These are phyloP conservation scores for Hericium alpestre DNA, from an alignment of 768 basidiomycete genomes.

Conservation along the genomic window DNA sequence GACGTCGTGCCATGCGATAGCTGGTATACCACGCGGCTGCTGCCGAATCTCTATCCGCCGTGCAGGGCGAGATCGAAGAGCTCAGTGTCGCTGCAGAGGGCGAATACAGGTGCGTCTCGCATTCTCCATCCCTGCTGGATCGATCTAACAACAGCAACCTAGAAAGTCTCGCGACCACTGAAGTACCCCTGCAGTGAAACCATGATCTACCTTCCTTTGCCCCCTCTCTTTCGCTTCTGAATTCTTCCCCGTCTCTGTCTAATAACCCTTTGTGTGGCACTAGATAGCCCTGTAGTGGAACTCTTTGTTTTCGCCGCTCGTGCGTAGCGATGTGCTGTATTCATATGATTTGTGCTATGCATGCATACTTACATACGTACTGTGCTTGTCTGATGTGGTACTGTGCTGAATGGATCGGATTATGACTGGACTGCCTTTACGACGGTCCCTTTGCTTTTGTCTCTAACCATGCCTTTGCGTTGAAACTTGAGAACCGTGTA, in stretches of 20 bases:
- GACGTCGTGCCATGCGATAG: constrained; percentile 22
- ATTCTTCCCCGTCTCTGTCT: not conserved
- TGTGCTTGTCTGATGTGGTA: not conserved
- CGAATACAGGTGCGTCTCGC: constrained; percentile 64
- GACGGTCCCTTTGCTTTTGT: not conserved
- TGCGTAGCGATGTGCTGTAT: not conserved
- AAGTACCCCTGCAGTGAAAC: constrained; percentile 32
- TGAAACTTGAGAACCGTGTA: no score
- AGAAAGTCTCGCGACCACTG: constrained; percentile 89
- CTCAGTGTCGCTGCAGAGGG: constrained; percentile 88
- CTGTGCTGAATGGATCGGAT: not conserved
- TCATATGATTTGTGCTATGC: not conserved
- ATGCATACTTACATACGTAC: not conserved
- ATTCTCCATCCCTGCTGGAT: not conserved
- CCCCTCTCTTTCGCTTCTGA: not conserved
- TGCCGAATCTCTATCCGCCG: constrained; percentile 69
- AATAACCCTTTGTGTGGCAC: not conserved
- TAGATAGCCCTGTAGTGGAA: no score
- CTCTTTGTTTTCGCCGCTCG: not conserved
- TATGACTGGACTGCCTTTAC: not conserved
- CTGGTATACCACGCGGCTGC: constrained; percentile 64
- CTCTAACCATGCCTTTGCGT: no score
- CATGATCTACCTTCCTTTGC: not conserved
- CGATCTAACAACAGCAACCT: constrained; percentile 7
- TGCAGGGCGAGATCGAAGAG: constrained; percentile 90